Base-by-base conservation (phyloP, 345 rosid species). In the Camelina neglecta region DNA sequence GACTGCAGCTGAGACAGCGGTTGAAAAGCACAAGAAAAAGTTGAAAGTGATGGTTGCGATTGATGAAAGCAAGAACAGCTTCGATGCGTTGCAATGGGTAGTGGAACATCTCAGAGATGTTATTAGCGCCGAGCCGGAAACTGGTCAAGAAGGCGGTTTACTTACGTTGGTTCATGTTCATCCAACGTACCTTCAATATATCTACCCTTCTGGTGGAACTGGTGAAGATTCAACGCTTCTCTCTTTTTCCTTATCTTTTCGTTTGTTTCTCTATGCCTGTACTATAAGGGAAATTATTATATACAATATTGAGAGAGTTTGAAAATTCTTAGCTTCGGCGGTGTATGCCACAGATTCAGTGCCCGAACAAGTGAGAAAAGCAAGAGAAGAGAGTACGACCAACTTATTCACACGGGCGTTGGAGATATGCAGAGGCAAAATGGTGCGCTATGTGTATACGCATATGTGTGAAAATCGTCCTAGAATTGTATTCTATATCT, bases 41-140 rank as follows among this genome's bases (percentile, higher is more conserved):
- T 60, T 81, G 80, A 85, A 73, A 33, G 84, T 87, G 48, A 75
- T 86, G 87, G 86, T 85, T 76, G 91, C 87, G 1, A 24, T 87
- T 10, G 95, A 91, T 39, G 91, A 86, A 38, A 89, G 93, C 77
- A 87, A 81, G 18, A 85, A 78, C 51, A 88, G 95, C 56, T 86
- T 87, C 68, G 81, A 85, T 49, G 93, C 90, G 11, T 84, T 91
- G 35, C 77, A 82, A 45, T 89, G 91, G 97, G 79, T 75, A 0
- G 86, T 87, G 12, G 85, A 86, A 26, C 65, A 84, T 54, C 77
- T 88, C 15, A 53, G 75, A 58, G 55, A 54, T 35, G 65, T 67
- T 20, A 3, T 66, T 0, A 39, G 75, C 0, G 35, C 69, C 11
- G 77, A 39, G 57, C 81, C 80, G 13, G 80, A 75, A 20, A 64